Percentiles rank a stretch among this genome's conserved stretches.
These are phyloP conservation scores for Diaporthe sp. DNA, from an alignment of 2,329 filamentous ascomycete genomes.

Conservation along the genomic window DNA sequence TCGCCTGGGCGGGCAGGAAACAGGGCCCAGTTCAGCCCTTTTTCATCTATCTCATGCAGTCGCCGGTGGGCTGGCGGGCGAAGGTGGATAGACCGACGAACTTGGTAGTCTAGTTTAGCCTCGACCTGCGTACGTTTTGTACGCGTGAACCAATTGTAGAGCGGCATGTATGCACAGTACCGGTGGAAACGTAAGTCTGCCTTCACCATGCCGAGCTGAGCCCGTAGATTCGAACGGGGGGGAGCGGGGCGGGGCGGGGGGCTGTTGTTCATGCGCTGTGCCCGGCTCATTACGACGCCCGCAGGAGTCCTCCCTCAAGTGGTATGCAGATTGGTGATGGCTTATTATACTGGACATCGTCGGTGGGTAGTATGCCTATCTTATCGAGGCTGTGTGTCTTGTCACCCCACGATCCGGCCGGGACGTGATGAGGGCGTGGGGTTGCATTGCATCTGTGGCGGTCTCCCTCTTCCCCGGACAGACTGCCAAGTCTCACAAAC, in stretches of 20 bases:
- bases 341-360: background rate
- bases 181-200: background rate
- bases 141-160: background rate
- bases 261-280: constrained; percentile 16
- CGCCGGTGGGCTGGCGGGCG: background rate
- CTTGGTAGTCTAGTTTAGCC: background rate
- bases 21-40: background rate
- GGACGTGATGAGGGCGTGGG: constrained; percentile 14
- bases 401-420: background rate
- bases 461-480: background rate
- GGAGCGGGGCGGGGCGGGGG: background rate
- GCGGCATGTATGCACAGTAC: background rate
- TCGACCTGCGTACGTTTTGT: background rate
- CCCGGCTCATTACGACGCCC: constrained; percentile 13
- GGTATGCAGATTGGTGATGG: background rate
- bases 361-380: background rate
- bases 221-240: background rate
- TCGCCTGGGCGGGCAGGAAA: background rate
- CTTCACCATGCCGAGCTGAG: constrained; percentile 20
- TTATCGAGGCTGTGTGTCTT: too few relatives aligned
- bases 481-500: constrained; percentile 19
- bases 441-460: constrained; percentile 27
- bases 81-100: background rate
- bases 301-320: background rate
- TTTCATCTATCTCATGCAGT: constrained; percentile 14